These are phyloP conservation scores for Calonectria honghensis DNA, from an alignment of 2,329 filamentous ascomycete species.

Conservation along the genomic window DNA sequence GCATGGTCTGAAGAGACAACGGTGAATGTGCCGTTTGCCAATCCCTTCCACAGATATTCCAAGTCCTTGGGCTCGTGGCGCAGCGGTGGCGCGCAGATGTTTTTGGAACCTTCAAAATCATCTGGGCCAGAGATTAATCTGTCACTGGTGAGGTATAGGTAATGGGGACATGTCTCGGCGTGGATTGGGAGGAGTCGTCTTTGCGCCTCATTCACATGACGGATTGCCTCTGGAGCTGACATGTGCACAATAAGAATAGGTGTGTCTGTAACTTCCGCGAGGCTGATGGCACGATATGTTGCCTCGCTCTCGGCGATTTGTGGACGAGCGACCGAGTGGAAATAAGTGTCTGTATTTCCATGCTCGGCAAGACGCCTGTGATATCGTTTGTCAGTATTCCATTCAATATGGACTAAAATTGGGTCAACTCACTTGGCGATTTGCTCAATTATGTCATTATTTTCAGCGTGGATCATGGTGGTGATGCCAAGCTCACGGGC, in stretches of 20 bases:
- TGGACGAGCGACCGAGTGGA: conserved; percentile 57
- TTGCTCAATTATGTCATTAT: conserved; percentile 72
- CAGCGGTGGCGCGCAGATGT: conserved; percentile 72
- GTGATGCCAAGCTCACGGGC: conserved; percentile 60
- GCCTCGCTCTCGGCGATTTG: conserved; percentile 32
- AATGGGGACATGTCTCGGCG: conserved; percentile 74
- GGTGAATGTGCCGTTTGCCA: conserved; percentile 71
- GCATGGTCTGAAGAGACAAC: conserved; percentile 63
- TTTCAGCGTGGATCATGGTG: conserved; percentile 75
- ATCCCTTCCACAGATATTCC: conserved; percentile 69
- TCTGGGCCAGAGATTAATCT: conserved; percentile 63
- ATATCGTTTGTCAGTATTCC: background rate
- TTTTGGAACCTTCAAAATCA: conserved; percentile 73
- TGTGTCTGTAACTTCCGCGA: conserved; percentile 24
- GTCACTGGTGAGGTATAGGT: conserved; percentile 71
- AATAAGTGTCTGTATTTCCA: conserved; percentile 69
- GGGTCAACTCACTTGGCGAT: conserved; percentile 62
- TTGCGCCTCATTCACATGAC: conserved; percentile 22
- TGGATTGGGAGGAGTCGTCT: conserved; percentile 67
- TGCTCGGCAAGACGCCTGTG: conserved; percentile 66
- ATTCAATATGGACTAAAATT: no score
- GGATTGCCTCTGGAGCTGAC: conserved; percentile 5
- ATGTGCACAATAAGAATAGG: conserved; percentile 33
- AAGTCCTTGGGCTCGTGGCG: conserved; percentile 63
- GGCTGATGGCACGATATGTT: conserved; percentile 32